Base-by-base conservation (phyloP, 148 eudicot species). In the Euryodendron excelsum region DNA sequence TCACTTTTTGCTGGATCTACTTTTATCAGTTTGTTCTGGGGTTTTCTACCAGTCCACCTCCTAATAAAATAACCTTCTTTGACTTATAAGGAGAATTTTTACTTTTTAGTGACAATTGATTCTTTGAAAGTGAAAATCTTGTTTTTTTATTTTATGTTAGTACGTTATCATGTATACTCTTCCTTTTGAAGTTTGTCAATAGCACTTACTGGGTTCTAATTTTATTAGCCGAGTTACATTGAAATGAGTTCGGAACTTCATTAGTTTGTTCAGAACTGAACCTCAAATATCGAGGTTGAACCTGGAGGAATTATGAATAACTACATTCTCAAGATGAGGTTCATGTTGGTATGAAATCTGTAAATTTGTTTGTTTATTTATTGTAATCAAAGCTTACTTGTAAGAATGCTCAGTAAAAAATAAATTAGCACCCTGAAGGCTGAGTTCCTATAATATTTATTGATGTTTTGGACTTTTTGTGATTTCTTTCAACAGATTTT, bases 401-500 rank as follows among this genome's bases (percentile, higher is more conserved):
- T 27, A 62, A 75, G 36, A 30, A 31, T 75, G 0, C 23, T 72
- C 20, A 17, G 3, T 15, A 34, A 55, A n/a, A 20, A 11, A 20
- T 52, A 8, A 28, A 31, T 13, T 30, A 62, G 8, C 67, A 30
- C 30, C 37, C 21, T 28, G 37, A 62, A 28, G 31, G 25, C 37
- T 62, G 18, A 28, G 20, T 30, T 60, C 55, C 58, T 50, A 31
- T 71, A 14, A 71, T 14, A 67, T 12, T 61, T 68, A 9, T 36
- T 70, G 41, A 39, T 79, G 27, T 65, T 39, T 63, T 44, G 34
- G 65, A 34, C 53, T 21, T 25, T 52, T 52, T 14, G 12, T 73
- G 30, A 13, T 62, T 48, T 73, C 64, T 69, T 80, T 76, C 11
- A 53, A 67, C 86, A 95, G 99, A 80, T 95, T 59, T 80, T 95